Evolutionary conservation across 2,329 filamentous ascomycete genomes (phyloP).

Genomic region (Alternaria novae-zelandiae): DNA sequence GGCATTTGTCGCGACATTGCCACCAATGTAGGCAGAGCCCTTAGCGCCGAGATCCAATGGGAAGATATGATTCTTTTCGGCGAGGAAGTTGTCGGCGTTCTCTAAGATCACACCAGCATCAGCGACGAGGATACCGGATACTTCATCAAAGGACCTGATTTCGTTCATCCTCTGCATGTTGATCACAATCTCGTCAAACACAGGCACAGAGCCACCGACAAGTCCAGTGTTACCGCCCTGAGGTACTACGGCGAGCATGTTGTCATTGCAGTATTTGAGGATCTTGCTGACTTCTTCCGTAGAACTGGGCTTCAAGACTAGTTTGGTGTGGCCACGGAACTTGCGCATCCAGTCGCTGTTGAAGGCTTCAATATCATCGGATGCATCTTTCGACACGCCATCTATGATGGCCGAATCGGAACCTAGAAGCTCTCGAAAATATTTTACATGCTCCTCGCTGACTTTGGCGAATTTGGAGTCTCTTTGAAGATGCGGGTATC

Average conservation of each 20-base stretch:
- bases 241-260: constrained; percentile 89
- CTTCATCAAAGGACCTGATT: constrained; percentile 90
- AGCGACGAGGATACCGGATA: constrained; percentile 86
- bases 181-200: constrained; percentile 98
- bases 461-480: constrained; percentile 76
- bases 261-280: constrained; percentile 92
- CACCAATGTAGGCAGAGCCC: constrained; percentile 94
- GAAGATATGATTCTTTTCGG: constrained; percentile 85
- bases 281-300: constrained; percentile 91
- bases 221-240: constrained; percentile 97
- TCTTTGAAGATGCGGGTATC: constrained; percentile 81
- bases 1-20: constrained; percentile 95
- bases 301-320: constrained; percentile 84
- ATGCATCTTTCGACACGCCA: constrained; percentile 74
- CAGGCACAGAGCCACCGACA: constrained; percentile 92
- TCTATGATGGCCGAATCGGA: constrained; percentile 82
- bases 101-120: constrained; percentile 94
- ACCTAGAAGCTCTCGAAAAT: constrained; percentile 83
- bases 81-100: constrained; percentile 83
- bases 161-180: constrained; percentile 89
- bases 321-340: constrained; percentile 85
- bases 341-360: constrained; percentile 99
- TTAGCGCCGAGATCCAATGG: constrained; percentile 97
- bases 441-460: constrained; percentile 78
- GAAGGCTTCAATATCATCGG: constrained; percentile 86